Conservation (phyloP, 2,329 filamentous ascomycete species). For the Emergomyces orientalis region DNA sequence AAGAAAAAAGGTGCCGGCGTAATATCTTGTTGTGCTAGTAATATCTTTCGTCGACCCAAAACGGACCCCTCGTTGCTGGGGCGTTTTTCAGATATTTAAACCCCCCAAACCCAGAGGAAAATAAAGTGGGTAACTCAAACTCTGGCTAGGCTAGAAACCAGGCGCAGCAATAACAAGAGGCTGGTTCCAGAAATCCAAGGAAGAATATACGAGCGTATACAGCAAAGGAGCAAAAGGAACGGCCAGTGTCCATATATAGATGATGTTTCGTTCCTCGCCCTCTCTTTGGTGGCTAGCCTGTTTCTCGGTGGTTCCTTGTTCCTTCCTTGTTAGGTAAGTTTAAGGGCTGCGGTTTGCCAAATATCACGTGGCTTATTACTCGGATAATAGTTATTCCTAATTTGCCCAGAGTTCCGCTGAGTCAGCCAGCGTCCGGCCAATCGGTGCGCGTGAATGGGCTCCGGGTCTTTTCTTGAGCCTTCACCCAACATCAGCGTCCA, state of each 20-base stretch:
- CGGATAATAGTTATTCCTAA: conserved; percentile 10
- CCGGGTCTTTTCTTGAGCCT: conserved; percentile 15
- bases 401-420: conserved; percentile 19
- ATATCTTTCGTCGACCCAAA: background rate
- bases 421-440: conserved; percentile 25
- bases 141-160: background rate
- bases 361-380: no score
- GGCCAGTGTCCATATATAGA: background rate
- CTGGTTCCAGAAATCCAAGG: background rate
- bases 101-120: background rate
- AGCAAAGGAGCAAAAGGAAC: background rate
- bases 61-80: conserved; percentile 1
- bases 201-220: background rate
- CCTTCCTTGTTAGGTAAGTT: no score
- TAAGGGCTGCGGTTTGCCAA: background rate
- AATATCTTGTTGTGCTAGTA: background rate
- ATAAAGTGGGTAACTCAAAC: background rate
- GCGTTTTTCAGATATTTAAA: background rate
- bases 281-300: background rate
- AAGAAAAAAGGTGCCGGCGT: background rate
- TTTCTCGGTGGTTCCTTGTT: background rate
- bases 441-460: conserved; percentile 24
- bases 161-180: no score
- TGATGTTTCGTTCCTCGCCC: no score
- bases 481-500: conserved; percentile 11